A percentile compares a stretch with the other conserved stretches of the same genome.
phyloP scores from a whole-genome alignment of 129 eudicot species.

The Artemisia annua region DNA sequence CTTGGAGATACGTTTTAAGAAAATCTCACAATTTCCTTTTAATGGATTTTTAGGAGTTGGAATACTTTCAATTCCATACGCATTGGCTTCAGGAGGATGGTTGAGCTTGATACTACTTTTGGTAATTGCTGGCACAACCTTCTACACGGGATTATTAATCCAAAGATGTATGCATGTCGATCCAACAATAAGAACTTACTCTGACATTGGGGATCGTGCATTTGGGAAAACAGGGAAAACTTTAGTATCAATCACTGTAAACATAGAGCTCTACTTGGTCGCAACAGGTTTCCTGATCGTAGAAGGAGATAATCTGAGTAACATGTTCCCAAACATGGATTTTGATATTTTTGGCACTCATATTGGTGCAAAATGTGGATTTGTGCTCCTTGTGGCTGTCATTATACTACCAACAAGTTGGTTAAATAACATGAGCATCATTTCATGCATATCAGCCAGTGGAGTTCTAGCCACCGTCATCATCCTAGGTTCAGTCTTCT shows the following conservation, averaged over 20 bases:
- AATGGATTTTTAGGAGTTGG: slow-evolving; percentile 64
- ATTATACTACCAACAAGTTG: slow-evolving; percentile 67
- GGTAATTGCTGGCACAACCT: slow-evolving; percentile 57
- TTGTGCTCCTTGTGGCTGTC: slow-evolving; percentile 56
- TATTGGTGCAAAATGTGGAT: slow-evolving; percentile 52
- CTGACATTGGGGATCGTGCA: slow-evolving; percentile 82
- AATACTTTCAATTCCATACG: slow-evolving; percentile 77
- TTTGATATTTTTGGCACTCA: slow-evolving; percentile 38
- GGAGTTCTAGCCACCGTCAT: slow-evolving; percentile 75
- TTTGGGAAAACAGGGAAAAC: slow-evolving; percentile 71
- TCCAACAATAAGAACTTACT: slow-evolving; percentile 61
- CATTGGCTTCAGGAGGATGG: slow-evolving; percentile 92
- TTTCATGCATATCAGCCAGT: slow-evolving; percentile 75
- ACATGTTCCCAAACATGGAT: slow-evolving; percentile 49
- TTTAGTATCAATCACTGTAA: slow-evolving; percentile 53
- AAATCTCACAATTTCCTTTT: background rate
- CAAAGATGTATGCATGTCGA: slow-evolving; percentile 81
- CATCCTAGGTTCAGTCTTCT: slow-evolving; percentile 62
- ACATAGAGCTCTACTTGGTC: slow-evolving; percentile 76
- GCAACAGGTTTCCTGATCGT: slow-evolving; percentile 87
- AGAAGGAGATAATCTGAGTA: slow-evolving; percentile 77
- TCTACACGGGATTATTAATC: slow-evolving; percentile 74
- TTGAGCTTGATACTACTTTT: slow-evolving; percentile 60
- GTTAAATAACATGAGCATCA: slow-evolving; percentile 63
- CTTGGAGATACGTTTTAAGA: background rate